Base-by-base conservation (phyloP, 164 flowering plant species). In the Santalum album region DNA sequence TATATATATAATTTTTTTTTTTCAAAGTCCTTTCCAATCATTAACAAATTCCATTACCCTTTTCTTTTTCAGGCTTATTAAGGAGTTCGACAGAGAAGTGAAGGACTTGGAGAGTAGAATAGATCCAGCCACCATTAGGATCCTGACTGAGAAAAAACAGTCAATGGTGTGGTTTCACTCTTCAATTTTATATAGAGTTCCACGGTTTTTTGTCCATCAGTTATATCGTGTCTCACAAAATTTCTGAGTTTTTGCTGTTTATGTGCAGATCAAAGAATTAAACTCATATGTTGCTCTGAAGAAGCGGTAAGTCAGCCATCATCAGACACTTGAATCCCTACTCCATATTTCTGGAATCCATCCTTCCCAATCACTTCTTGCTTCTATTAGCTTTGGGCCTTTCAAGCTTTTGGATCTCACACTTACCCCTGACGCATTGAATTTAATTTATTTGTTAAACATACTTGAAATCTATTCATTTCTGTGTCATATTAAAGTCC, bases 181-280 rank as follows among this genome's bases (percentile, higher is more conserved):
- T 7, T 23, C 27, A 6, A 10, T 18, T 46, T 46, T n/a, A n/a
- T n/a, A n/a, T 23, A n/a, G 7, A 16, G n/a, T 14, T 0, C 7
- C n/a, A 49, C 12, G 12, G 45, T 42, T 42, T 18, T 42, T 5
- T 4, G 21, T 38, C 17, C 17, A 46, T 11, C 50, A 46, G 21
- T 19, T 10, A 49, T 19, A 46, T 46, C 7, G 11, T 46, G 23
- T 46, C 3, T 38, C 16, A 10, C 42, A 29, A 3, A 29, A 20
- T 46, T 20, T 20, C 50, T 46, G 12, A 46, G 5, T 7, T 19
- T 23, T 20, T 6, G 6, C 9, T 46, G 3, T 23, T 23, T 22
- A 22, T 49, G 26, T 49, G 51, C 51, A 49, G 51, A 49, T 49
- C 26, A 49, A 49, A 25, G 51, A 49, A 14, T 49, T 49, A 12